phyloP scores from a whole-genome alignment of 2,329 filamentous ascomycete species.

The Periglandula ipomoeae region DNA sequence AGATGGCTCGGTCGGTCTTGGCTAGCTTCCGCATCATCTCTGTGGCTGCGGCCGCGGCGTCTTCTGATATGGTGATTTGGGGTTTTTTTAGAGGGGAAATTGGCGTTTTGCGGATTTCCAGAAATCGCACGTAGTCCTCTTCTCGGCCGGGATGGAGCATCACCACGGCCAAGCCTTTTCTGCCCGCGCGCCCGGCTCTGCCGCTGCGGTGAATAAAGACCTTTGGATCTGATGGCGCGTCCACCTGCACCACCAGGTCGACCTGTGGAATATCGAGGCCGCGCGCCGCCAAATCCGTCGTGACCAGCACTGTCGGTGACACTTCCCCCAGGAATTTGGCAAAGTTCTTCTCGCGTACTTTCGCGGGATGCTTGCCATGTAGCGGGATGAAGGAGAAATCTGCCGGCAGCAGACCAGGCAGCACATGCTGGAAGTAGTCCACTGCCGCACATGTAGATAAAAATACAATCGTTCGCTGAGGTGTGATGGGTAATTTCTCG shows the following conservation, averaged over 20 bases:
- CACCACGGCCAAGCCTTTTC: slow-evolving; percentile 75
- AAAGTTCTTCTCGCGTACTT: slow-evolving; percentile 84
- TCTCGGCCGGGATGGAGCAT: slow-evolving; percentile 79
- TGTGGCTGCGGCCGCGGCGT: slow-evolving; percentile 50
- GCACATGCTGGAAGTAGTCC: slow-evolving; percentile 80
- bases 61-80: slow-evolving; percentile 44
- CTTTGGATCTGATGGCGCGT: slow-evolving; percentile 77
- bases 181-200: slow-evolving; percentile 78
- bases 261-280: slow-evolving; percentile 89
- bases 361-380: slow-evolving; percentile 85
- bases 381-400: slow-evolving; percentile 66
- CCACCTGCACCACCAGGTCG: slow-evolving; percentile 82
- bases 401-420: slow-evolving; percentile 62
- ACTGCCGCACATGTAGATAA: slow-evolving; percentile 90
- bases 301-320: slow-evolving; percentile 72
- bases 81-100: slow-evolving; percentile 55
- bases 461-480: slow-evolving; percentile 83
- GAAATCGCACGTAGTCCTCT: slow-evolving; percentile 81
- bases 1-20: slow-evolving; percentile 44
- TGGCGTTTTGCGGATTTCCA: slow-evolving; percentile 80
- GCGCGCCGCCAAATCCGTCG: slow-evolving; percentile 84
- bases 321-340: slow-evolving; percentile 66
- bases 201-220: slow-evolving; percentile 92
- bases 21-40: slow-evolving; percentile 53
- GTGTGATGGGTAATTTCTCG: slow-evolving; percentile 57